Percentiles rank a stretch among this genome's conserved stretches.
Evolutionary conservation across 78 protist species (phyloP).

Genomic region (Emiliania huxleyi): DNA sequence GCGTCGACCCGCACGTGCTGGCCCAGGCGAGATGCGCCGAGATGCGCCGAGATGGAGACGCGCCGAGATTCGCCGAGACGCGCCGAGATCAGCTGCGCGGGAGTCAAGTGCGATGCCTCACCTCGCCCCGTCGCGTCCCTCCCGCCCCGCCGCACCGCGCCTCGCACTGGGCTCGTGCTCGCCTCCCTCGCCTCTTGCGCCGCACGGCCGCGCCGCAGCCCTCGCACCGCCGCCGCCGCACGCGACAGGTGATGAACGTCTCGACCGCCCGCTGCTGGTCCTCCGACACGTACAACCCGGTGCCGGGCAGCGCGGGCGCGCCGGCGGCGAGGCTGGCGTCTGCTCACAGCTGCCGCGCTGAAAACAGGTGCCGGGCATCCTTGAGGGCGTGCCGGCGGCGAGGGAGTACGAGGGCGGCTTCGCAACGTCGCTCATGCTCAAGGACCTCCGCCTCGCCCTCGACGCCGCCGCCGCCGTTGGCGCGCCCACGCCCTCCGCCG

Average conservation of each 20-base stretch:
- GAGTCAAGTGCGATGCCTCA: too few relatives aligned
- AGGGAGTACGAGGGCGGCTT: not conserved
- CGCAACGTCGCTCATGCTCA: not conserved
- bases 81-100: too few relatives aligned
- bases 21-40: too few relatives aligned
- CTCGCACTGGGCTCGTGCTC: not conserved
- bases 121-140: too few relatives aligned
- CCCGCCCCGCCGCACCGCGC: not conserved
- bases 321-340: too few relatives aligned
- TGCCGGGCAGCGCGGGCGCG: too few relatives aligned
- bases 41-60: too few relatives aligned
- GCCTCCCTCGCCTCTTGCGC: not conserved
- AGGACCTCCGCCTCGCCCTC: not conserved
- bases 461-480: not conserved
- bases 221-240: too few relatives aligned
- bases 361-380: too few relatives aligned
- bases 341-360: too few relatives aligned
- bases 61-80: too few relatives aligned
- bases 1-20: not conserved
- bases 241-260: not conserved
- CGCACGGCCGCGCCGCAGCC: not conserved
- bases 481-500: not conserved
- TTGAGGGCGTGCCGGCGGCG: not conserved
- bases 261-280: conserved; percentile 2
- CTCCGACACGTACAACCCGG: not conserved